Evolutionary conservation across 1,284 basidiomycete genomes (phyloP), one percentile per base, ranked within the genome.

Genomic region (Grifola frondosa): DNA sequence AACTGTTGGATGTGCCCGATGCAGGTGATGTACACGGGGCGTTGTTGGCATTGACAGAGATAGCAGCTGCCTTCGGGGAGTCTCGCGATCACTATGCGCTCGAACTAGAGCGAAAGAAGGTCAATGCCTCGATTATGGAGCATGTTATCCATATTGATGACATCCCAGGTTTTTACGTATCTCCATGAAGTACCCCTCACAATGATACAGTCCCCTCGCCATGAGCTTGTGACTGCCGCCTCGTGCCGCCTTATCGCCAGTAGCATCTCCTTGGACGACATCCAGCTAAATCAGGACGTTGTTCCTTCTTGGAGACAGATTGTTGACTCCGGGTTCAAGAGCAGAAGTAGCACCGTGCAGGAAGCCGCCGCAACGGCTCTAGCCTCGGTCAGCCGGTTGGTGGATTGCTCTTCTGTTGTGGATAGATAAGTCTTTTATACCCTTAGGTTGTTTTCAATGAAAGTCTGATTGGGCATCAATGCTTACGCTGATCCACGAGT

Each of bases 1-100:
- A 58, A 16, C 64, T 85, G 16, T 66, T 95, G 15, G 62, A 69
- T 9, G 86, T 84, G 1, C 65, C 84, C 16, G 93, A 97, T 60
- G 58, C 71, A 5, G 69, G 75, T 16, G 86, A 90, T 57, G 67
- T 91, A 3, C 94, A 97, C 60, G 95, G 95, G 3, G 83, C 78
- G n/a, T 65, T 97, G 6, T 70, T 87, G 11, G 81, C 81, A 1
- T 68, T 97, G 22, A 74, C 78, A 5, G 84, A 92, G 57, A 68
- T 97, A 7, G 82, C 88, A 0, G 62, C 66, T 20, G 74, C 77
- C 10, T 78, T 75, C 60, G 64, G 63, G 22, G 59, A 66, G 38
- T 57, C 57, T 26, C 46, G 54, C 47, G 53, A 59, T n/a, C 38
- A 48, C 2, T 52, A 63, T 40, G 55, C 64, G 38, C 41, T 60